Evolutionary conservation across 352 stramenopile species (phyloP).

Genomic region (Globisporangium nunn): DNA sequence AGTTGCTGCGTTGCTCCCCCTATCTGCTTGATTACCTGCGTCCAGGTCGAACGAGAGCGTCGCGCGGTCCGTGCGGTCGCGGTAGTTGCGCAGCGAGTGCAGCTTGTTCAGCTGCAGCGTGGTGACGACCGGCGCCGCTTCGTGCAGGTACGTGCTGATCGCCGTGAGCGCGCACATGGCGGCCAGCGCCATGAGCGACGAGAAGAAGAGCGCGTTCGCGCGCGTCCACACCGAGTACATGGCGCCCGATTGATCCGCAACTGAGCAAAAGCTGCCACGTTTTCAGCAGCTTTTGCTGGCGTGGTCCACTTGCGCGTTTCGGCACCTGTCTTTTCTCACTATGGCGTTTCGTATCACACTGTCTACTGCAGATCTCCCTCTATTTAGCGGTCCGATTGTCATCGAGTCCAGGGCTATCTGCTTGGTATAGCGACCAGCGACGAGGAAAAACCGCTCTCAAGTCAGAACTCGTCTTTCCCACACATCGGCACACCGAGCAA

Average conservation of each 20-base stretch:
- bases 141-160: slow-evolving; percentile 65
- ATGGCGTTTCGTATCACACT: background rate
- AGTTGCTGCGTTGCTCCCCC: no score
- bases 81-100: slow-evolving; percentile 79
- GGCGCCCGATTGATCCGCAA: background rate
- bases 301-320: background rate
- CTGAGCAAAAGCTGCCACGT: background rate
- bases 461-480: background rate
- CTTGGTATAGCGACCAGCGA: no score
- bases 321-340: background rate
- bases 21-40: slow-evolving; percentile 25
- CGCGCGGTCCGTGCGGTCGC: slow-evolving; percentile 70
- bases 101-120: slow-evolving; percentile 57
- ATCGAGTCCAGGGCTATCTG: no score
- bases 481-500: background rate
- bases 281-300: background rate
- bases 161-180: slow-evolving; percentile 71
- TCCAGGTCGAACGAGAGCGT: slow-evolving; percentile 81
- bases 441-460: no score
- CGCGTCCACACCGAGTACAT: slow-evolving; percentile 88
- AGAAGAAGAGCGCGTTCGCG: slow-evolving; percentile 78
- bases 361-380: no score
- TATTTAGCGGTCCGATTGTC: no score
- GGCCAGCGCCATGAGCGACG: slow-evolving; percentile 67
- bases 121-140: slow-evolving; percentile 43